Base-by-base conservation (phyloP, 352 stramenopile species). In the Pythium aristosporum region DNA sequence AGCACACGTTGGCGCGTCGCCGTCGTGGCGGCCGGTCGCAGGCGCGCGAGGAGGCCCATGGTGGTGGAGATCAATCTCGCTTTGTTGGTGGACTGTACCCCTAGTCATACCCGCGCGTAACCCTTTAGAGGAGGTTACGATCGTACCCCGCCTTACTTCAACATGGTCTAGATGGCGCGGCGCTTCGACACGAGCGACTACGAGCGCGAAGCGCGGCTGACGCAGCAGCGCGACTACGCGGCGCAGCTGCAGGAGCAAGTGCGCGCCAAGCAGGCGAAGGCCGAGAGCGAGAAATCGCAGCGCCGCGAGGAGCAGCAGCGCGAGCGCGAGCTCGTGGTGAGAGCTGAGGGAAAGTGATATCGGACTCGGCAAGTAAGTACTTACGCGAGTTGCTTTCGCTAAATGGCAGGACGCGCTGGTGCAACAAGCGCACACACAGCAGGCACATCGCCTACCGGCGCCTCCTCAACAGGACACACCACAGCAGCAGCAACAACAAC, bases 241-340 rank as follows among this genome's bases (percentile, higher is more conserved):
- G 81, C 79, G 39, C 74, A 86, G 63, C 72, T 90, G 25, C 81
- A 90, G 57, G 70, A 87, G 52, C 81, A 90, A 65, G 77, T 87
- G 54, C 66, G 68, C 0, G 61, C 76, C 48, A 90, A 90, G 61
- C 76, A 87, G 54, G 77, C 67, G 11, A 63, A 69, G 10, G 67
- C 61, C 20, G 74, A 87, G 34, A 54, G 79, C 20, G 79, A 79
- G 15, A 83, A 80, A 34, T 60, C 62, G 43, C 77, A 57, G 5
- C 73, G 67, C 37, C 61, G 54, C 18, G 67, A 76, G 21, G 81
- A 90, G 36, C 75, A 86, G 70, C 77, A 76, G n/a, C 39, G 69
- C 10, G 79, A 90, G 57, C 54, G 81, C 21, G 74, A 84, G 34
- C 58, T 73, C 37, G 50, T 78, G 62, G 78, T 59, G n/a, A 9